phyloP scores from a whole-genome alignment of 768 basidiomycete species.

The Tephrocybe sp. region DNA sequence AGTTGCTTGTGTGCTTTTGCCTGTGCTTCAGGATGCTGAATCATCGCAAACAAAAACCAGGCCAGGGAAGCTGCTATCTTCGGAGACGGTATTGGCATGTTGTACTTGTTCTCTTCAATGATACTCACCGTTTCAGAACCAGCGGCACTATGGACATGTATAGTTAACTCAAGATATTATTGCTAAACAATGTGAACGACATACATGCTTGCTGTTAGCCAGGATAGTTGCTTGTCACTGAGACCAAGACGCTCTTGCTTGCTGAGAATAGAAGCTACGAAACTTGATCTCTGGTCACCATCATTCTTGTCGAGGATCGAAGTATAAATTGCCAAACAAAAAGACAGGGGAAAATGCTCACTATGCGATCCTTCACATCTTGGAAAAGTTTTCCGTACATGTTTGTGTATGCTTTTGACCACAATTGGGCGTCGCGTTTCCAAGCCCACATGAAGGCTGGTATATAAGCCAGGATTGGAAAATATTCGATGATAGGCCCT shows the following conservation, averaged over 20 bases:
- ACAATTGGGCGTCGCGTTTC: neutral
- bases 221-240: neutral
- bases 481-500: neutral
- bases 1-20: slow-evolving; percentile 18
- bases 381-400: neutral
- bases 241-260: neutral
- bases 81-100: neutral
- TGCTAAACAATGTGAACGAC: neutral
- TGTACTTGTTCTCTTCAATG: neutral
- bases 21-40: slow-evolving; percentile 22
- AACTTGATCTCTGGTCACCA: neutral
- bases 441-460: neutral
- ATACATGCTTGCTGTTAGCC: neutral
- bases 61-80: neutral
- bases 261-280: neutral
- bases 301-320: neutral
- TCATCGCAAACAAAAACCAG: slow-evolving; percentile 10
- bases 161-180: neutral
- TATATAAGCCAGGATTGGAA: neutral
- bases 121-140: neutral
- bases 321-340: neutral
- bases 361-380: neutral
- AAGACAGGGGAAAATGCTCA: neutral
- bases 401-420: neutral
- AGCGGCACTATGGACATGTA: neutral